Base-by-base conservation (phyloP, 306 rosid species). In the Acacia acuminata region DNA sequence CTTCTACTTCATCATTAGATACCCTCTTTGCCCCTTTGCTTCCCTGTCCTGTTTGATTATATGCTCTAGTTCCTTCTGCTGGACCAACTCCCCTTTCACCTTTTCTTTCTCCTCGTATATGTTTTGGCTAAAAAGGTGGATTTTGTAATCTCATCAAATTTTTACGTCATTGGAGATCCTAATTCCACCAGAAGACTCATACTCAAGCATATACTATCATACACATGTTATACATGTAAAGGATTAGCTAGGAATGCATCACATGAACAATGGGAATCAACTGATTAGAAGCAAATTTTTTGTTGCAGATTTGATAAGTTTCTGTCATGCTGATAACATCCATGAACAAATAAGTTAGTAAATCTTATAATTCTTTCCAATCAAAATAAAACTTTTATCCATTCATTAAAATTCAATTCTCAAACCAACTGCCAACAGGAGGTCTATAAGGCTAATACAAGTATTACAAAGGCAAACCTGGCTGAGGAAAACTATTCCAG, bases 401-500 rank as follows among this genome's bases (percentile, higher is more conserved):
- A 69, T 69, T 69, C 51, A 40, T 9, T 69, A 45, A 43, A 64
- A 27, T 83, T 79, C 5, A 5, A 34, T 65, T 74, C 44, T 45
- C 22, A 24, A 56, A 75, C 68, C 4, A 79, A 40, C 77, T 78
- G 42, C 71, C 38, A 73, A 38, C 76, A 43, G 22, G 36, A 43
- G 36, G 20, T 22, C 27, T 24, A 51, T 25, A 10, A 9, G 45
- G 44, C 4, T 22, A 56, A 66, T n/a, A 56, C 10, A 40, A 76
- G 47, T 45, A 36, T 32, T 11, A 66, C 24, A 78, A 20, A 79
- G 61, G 34, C 60, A 81, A 79, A 95, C 99, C 98, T 93, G 98
- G 82, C 88, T 85, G 77, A 96, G 98, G 71, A 92, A 81, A 61
- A 96, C 93, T 3, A 81, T 80, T 56, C 99, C 98, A 13, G 93